These are phyloP conservation scores for Centaurea solstitialis DNA, from an alignment of 129 eudicot species.

Conservation along the genomic window DNA sequence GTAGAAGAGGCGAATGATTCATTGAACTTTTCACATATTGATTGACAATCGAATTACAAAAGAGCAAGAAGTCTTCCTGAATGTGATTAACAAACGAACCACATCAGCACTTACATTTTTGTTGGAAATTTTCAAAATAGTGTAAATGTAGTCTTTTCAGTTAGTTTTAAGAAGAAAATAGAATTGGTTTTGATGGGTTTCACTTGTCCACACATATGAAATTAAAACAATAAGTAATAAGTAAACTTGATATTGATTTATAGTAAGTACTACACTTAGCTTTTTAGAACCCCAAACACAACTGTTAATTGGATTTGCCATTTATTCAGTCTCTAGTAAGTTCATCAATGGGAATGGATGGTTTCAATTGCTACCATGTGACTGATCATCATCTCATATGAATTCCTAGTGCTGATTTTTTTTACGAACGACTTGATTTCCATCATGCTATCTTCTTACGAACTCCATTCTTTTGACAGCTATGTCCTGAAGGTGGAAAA, in stretches of 20 bases:
- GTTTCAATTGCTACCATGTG: neutral
- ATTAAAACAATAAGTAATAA: neutral
- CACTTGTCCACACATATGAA: neutral
- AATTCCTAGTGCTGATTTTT: neutral
- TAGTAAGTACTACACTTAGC: too few relatives aligned
- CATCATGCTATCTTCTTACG: constrained; percentile 24
- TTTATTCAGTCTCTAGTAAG: neutral
- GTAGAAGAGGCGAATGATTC: neutral
- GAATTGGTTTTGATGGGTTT: neutral
- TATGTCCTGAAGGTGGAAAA: constrained; percentile 93
- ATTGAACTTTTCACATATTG: neutral
- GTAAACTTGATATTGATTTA: too few relatives aligned
- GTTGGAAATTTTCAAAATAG: neutral
- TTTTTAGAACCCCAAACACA: neutral
- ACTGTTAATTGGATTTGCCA: neutral
- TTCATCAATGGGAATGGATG: neutral
- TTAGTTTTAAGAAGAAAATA: neutral
- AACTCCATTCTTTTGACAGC: constrained; percentile 45
- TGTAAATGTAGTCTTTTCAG: neutral
- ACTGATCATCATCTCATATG: neutral
- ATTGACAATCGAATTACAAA: neutral
- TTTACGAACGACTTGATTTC: neutral
- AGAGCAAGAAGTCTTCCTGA: neutral
- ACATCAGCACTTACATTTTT: neutral
- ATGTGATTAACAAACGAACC: constrained; percentile 14